phyloP scores from a whole-genome alignment of 192 early-diverging fungal genomes.

The Linderina pennispora region DNA sequence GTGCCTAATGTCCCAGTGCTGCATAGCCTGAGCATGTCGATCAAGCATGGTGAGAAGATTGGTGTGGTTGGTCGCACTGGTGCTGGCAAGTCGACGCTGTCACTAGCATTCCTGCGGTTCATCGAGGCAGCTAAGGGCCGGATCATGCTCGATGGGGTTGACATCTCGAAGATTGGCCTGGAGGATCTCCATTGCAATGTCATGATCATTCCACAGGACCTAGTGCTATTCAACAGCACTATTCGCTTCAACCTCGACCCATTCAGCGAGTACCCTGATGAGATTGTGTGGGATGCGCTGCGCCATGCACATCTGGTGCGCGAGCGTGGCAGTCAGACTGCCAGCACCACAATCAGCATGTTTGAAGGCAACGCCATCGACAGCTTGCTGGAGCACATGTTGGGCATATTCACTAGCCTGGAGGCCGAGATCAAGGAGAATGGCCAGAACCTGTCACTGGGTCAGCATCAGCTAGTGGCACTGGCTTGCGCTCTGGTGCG shows the following conservation, averaged over 20 bases:
- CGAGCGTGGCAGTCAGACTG: constrained; percentile 19
- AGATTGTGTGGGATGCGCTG: constrained; percentile 71
- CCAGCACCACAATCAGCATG: background rate
- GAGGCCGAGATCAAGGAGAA: constrained; percentile 80
- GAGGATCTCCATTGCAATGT: constrained; percentile 70
- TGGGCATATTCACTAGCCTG: constrained; percentile 48
- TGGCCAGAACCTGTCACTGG: constrained; percentile 72
- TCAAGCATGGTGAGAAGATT: constrained; percentile 72
- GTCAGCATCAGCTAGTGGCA: constrained; percentile 73
- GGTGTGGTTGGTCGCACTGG: constrained; percentile 91
- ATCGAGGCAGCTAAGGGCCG: constrained; percentile 60
- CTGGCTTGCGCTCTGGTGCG: constrained; percentile 75
- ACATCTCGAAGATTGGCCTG: constrained; percentile 66
- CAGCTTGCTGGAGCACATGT: constrained; percentile 4
- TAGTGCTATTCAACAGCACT: constrained; percentile 69
- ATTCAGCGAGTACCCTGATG: constrained; percentile 71
- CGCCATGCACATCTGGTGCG: constrained; percentile 64
- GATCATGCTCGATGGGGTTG: constrained; percentile 69
- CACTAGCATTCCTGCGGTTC: constrained; percentile 70
- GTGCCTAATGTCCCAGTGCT: constrained; percentile 72
- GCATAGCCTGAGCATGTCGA: constrained; percentile 62
- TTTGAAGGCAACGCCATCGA: background rate
- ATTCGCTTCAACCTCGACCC: constrained; percentile 89
- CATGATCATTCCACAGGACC: constrained; percentile 92
- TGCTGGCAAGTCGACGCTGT: constrained; percentile 74